These are phyloP conservation scores for Podaxis sp. DNA, from an alignment of 768 basidiomycete species.

Conservation along the genomic window DNA sequence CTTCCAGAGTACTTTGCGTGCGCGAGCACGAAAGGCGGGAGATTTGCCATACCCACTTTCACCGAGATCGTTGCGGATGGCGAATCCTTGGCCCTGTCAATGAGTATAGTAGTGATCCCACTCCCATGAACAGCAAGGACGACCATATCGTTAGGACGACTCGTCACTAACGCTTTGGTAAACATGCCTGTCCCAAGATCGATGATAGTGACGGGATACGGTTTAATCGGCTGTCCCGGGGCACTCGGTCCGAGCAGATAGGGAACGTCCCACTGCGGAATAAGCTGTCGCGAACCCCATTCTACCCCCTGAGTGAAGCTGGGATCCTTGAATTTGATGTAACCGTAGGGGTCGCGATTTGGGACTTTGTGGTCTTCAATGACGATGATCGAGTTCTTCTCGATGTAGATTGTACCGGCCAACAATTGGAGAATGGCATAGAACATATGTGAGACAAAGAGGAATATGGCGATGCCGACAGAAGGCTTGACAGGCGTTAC, in stretches of 20 bases:
- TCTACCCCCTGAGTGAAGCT: constrained; percentile 2
- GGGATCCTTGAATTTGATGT: constrained; percentile 16
- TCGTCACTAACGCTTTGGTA: constrained; percentile 10
- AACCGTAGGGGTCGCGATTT: neutral
- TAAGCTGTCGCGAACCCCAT: constrained; percentile 16
- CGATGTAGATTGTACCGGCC: constrained; percentile 10
- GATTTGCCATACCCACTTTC: constrained; percentile 23
- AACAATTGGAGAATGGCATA: neutral
- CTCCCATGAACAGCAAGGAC: constrained; percentile 19
- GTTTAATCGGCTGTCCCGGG: neutral
- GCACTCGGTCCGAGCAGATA: neutral
- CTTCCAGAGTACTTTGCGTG: neutral
- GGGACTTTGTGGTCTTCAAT: constrained; percentile 14
- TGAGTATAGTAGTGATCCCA: constrained; percentile 22
- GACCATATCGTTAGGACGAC: constrained; percentile 12
- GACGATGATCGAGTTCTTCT: constrained; percentile 12
- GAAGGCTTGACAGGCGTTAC: neutral
- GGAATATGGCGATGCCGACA: neutral
- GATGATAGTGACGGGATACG: constrained; percentile 7
- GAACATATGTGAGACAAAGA: neutral
- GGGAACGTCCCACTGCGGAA: constrained; percentile 5
- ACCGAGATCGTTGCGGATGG: neutral
- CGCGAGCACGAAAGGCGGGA: constrained; percentile 20
- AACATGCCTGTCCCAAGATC: constrained; percentile 8
- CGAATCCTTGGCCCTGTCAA: constrained; percentile 13